Evolutionary conservation across 257 asterid genomes (phyloP).

Genomic region (Solanum arcanum): DNA sequence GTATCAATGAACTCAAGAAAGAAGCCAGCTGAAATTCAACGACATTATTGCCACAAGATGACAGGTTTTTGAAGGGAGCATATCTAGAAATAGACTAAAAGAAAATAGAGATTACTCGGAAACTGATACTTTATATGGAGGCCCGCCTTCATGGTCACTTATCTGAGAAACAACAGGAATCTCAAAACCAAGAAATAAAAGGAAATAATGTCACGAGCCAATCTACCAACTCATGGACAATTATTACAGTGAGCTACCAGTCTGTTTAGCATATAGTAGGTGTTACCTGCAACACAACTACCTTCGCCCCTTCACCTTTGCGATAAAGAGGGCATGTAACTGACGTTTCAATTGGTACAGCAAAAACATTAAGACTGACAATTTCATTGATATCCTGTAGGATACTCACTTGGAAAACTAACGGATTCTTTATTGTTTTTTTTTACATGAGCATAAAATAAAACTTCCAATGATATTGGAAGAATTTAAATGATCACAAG

Average conservation of each 20-base stretch:
- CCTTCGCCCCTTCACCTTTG: background rate
- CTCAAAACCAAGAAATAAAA: background rate
- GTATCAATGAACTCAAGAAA: background rate
- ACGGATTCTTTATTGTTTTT: background rate
- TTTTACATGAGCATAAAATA: background rate
- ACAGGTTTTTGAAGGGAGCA: background rate
- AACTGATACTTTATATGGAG: slow-evolving; percentile 74
- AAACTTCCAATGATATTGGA: background rate
- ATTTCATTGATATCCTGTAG: background rate
- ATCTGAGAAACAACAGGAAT: slow-evolving; percentile 31
- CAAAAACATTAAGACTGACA: background rate
- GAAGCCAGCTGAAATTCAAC: background rate
- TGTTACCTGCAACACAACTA: background rate
- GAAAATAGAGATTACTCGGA: slow-evolving; percentile 32
- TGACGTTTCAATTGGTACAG: background rate
- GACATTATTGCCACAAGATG: background rate
- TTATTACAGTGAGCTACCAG: background rate
- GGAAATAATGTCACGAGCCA: background rate
- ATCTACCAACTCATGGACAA: background rate
- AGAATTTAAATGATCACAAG: background rate
- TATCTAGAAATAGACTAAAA: background rate
- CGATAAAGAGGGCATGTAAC: background rate
- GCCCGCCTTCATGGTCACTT: slow-evolving; percentile 71
- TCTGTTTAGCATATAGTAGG: background rate
- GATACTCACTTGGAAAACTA: background rate